Percentiles rank a stretch among this genome's conserved stretches.
Conservation (phyloP, 1,284 basidiomycete species). For the Ustilago crameri region DNA sequence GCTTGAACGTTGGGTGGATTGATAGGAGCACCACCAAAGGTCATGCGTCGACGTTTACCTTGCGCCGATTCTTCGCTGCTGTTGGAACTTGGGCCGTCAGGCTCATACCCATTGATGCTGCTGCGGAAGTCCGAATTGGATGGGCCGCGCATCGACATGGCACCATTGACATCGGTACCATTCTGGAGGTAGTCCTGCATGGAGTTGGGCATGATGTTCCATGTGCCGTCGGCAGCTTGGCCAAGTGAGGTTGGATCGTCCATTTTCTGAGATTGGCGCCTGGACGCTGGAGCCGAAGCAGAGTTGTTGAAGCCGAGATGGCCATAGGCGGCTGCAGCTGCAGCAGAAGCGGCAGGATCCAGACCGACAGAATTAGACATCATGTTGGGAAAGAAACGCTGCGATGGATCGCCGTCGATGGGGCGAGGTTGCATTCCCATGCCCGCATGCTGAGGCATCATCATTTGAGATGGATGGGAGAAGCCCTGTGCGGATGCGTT, state of each 20-base stretch:
- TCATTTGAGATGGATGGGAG: constrained; percentile 32
- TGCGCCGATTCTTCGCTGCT: constrained; percentile 36
- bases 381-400: constrained; percentile 24
- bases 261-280: constrained; percentile 32
- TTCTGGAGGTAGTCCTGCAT: constrained; percentile 30
- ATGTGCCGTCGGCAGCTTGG: constrained; percentile 13
- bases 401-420: constrained; percentile 16
- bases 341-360: constrained; percentile 41
- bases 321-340: constrained; percentile 51
- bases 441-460: constrained; percentile 32
- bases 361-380: constrained; percentile 18
- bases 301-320: constrained; percentile 42
- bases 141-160: constrained; percentile 27
- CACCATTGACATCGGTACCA: constrained; percentile 1
- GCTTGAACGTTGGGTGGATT: constrained; percentile 15
- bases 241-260: constrained; percentile 9
- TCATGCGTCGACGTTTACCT: constrained; percentile 50
- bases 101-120: constrained; percentile 34
- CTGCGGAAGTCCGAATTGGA: constrained; percentile 18
- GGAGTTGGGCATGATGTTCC: constrained; percentile 17
- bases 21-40: constrained; percentile 35
- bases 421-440: constrained; percentile 10
- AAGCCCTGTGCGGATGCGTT: constrained; percentile 18
- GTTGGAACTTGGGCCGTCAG: constrained; percentile 30
- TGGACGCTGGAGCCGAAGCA: constrained; percentile 30